Evolutionary conservation across 2,329 filamentous ascomycete species (phyloP).

Genomic region (Lecanicillium sp.): DNA sequence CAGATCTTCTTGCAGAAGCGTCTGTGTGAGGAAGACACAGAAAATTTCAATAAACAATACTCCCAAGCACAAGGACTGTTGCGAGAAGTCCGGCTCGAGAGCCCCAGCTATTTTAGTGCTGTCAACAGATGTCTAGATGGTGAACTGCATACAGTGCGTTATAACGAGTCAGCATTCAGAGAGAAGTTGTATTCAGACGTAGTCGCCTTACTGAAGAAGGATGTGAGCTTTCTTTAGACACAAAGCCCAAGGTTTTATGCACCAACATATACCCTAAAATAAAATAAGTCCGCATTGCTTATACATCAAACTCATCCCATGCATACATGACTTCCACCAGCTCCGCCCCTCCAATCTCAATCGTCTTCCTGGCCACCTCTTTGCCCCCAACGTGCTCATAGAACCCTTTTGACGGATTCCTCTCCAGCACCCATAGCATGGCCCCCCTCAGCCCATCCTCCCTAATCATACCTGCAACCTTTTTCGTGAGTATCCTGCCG

Average conservation of each 20-base stretch:
- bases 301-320: background rate
- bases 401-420: background rate
- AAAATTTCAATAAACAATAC: no score
- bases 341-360: background rate
- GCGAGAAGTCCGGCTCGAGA: background rate
- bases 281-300: no score
- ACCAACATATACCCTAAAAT: no score
- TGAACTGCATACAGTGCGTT: background rate
- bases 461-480: background rate
- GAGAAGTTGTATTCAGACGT: no score
- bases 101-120: constrained; percentile 1
- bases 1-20: no score
- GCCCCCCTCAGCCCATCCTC: constrained; percentile 3
- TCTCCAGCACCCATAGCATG: constrained; percentile 4
- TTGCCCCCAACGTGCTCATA: constrained; percentile 4
- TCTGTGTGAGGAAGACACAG: no score
- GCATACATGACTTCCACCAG: background rate
- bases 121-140: constrained; percentile 1
- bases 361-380: constrained; percentile 1
- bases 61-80: no score
- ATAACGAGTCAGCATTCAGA: no score
- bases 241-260: no score
- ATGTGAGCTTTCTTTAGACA: no score
- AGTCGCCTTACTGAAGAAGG: no score
- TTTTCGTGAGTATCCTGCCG: constrained; percentile 3